Evolutionary conservation across 2,329 filamentous ascomycete genomes (phyloP).

Genomic region (Pseudogymnoascus sp.): DNA sequence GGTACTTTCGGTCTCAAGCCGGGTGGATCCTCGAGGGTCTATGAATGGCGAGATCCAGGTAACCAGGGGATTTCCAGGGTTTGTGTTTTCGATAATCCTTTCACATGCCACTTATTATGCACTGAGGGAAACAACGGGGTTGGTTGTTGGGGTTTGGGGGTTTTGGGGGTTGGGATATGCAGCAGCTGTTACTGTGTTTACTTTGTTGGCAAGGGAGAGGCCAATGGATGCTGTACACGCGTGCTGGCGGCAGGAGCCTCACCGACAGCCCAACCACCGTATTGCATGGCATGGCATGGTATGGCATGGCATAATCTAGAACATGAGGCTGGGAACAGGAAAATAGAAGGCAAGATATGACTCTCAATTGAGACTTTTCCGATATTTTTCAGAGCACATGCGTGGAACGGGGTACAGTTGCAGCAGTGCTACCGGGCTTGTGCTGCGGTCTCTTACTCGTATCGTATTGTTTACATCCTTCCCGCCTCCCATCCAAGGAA

Average conservation of each 20-base stretch:
- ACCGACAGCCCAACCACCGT: conserved; percentile 6
- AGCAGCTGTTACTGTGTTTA: neutral
- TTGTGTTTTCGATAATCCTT: conserved; percentile 2
- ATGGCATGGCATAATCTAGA: too few species aligned
- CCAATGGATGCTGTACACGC: conserved; percentile 3
- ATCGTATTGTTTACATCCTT: neutral
- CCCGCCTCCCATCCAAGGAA: neutral
- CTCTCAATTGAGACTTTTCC: conserved; percentile 3
- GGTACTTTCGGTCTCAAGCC: neutral
- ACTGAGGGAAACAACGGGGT: conserved; percentile 3
- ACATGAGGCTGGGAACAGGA: conserved; percentile 2
- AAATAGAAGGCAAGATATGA: neutral
- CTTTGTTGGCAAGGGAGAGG: neutral
- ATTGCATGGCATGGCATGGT: neutral
- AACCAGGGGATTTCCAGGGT: conserved; percentile 9
- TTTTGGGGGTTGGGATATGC: neutral
- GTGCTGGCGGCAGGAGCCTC: conserved; percentile 6
- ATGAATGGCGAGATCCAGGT: conserved; percentile 9
- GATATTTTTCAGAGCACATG: neutral
- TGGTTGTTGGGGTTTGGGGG: neutral
- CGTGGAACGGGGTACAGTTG: neutral
- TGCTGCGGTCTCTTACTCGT: neutral
- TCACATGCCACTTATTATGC: conserved; percentile 5
- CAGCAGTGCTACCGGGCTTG: neutral
- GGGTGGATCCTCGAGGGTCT: conserved; percentile 6